Conservation (phyloP, 1,139 yeast species). For the Pichia terricola region DNA sequence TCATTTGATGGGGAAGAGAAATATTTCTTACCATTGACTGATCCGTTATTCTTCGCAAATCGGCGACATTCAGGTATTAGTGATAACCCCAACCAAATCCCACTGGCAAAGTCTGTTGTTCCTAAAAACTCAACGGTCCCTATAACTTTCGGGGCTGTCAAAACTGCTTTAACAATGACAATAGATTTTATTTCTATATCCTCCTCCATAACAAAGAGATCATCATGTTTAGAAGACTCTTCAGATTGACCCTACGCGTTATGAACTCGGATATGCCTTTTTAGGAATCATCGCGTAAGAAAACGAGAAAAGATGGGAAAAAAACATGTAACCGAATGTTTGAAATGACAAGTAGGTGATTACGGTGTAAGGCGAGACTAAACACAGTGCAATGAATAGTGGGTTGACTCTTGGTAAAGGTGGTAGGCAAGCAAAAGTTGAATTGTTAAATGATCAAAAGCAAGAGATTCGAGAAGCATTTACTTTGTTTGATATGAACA, state of each 20-base stretch:
- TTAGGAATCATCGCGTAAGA: no score
- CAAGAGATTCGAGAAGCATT: constrained; percentile 94
- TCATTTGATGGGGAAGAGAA: constrained; percentile 29
- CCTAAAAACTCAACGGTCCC: constrained; percentile 48
- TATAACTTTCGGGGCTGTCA: not conserved
- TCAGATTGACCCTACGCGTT: no score
- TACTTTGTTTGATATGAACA: constrained; percentile 83
- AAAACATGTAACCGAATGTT: no score
- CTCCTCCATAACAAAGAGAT: no score
- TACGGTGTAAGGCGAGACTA: no score
- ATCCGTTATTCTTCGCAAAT: constrained; percentile 73
- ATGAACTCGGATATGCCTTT: no score
- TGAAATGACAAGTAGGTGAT: no score
- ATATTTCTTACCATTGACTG: constrained; percentile 53
- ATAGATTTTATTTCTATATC: no score
- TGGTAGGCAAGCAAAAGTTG: constrained; percentile 38
- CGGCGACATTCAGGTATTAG: constrained; percentile 35
- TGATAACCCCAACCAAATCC: constrained; percentile 75
- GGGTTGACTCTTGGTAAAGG: constrained; percentile 17
- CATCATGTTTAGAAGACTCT: no score
- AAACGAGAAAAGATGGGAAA: no score
- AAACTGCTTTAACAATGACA: no score
- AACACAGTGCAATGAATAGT: no score
- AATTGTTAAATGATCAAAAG: constrained; percentile 78
- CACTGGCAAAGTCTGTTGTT: constrained; percentile 47